Conservation (phyloP, 2,329 filamentous ascomycete genomes). For the Fusarium sulawesiense region DNA sequence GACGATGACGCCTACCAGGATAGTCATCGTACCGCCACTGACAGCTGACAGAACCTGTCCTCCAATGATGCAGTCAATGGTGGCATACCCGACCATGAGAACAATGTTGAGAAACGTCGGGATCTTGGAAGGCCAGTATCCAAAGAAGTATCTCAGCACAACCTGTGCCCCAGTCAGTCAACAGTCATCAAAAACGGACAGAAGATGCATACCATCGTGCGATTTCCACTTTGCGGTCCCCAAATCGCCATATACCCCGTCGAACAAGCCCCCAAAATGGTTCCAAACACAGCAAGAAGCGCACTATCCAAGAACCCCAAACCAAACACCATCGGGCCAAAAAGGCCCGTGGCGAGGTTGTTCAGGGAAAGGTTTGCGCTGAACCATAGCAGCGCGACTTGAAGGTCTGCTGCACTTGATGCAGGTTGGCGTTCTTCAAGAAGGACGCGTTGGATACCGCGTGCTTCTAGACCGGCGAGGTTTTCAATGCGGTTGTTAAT, state of each 20-base stretch:
- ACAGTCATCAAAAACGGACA: background rate
- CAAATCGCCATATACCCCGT: conserved; percentile 84
- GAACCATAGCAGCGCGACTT: conserved; percentile 58
- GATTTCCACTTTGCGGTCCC: conserved; percentile 77
- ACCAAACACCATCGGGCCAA: conserved; percentile 73
- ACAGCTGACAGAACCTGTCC: conserved; percentile 82
- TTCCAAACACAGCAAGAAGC: conserved; percentile 79
- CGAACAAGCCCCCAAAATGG: conserved; percentile 76
- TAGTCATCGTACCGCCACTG: conserved; percentile 72
- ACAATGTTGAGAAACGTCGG: conserved; percentile 57
- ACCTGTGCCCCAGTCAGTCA: conserved; percentile 51
- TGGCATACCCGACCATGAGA: conserved; percentile 79
- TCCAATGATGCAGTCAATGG: conserved; percentile 83
- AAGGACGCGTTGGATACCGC: conserved; percentile 55
- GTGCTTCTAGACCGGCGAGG: conserved; percentile 54
- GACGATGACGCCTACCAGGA: conserved; percentile 79
- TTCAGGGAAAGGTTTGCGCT: conserved; percentile 58
- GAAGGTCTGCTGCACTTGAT: conserved; percentile 51
- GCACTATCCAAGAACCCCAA: conserved; percentile 80
- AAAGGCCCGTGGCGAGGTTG: conserved; percentile 73
- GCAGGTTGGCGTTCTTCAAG: conserved; percentile 52
- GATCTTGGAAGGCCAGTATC: conserved; percentile 63
- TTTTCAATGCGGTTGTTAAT: conserved; percentile 39
- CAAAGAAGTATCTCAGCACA: conserved; percentile 81
- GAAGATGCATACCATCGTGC: conserved; percentile 70